phyloP scores from a whole-genome alignment of 2,329 filamentous ascomycete species.

The Paracamarosporium sp. region DNA sequence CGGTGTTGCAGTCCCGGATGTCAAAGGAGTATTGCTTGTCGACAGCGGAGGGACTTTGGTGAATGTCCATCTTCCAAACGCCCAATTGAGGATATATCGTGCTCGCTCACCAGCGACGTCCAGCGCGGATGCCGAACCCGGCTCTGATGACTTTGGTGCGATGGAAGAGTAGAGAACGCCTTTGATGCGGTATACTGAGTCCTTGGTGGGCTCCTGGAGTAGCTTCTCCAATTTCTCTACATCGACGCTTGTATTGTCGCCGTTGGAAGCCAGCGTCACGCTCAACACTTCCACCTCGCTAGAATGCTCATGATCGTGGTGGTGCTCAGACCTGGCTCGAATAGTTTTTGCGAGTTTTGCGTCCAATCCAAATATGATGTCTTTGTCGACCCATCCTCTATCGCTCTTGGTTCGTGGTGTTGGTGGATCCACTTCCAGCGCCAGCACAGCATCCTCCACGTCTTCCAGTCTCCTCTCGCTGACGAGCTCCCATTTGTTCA shows the following conservation, averaged over 20 bases:
- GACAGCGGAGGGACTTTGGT: constrained; percentile 61
- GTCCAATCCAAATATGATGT: constrained; percentile 87
- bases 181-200: constrained; percentile 96
- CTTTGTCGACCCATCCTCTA: constrained; percentile 77
- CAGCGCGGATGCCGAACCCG: constrained; percentile 34
- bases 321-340: constrained; percentile 54
- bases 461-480: constrained; percentile 77
- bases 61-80: constrained; percentile 94
- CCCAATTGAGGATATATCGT: constrained; percentile 96
- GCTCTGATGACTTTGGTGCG: constrained; percentile 56
- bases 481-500: constrained; percentile 90
- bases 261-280: constrained; percentile 64
- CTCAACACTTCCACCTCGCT: constrained; percentile 91
- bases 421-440: constrained; percentile 76
- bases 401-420: constrained; percentile 85
- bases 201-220: constrained; percentile 78
- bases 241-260: constrained; percentile 64
- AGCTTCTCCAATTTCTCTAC: constrained; percentile 64
- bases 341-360: constrained; percentile 70
- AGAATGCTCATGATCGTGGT: constrained; percentile 76
- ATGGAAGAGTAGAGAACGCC: constrained; percentile 61
- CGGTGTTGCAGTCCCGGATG: constrained; percentile 28
- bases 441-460: constrained; percentile 78
- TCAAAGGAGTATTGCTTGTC: constrained; percentile 22
- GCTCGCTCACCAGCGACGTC: constrained; percentile 47